Percentiles rank a stretch among this genome's conserved stretches.
These are phyloP conservation scores for Pleurotus sapidus DNA, from an alignment of 768 basidiomycete genomes.

Conservation along the genomic window DNA sequence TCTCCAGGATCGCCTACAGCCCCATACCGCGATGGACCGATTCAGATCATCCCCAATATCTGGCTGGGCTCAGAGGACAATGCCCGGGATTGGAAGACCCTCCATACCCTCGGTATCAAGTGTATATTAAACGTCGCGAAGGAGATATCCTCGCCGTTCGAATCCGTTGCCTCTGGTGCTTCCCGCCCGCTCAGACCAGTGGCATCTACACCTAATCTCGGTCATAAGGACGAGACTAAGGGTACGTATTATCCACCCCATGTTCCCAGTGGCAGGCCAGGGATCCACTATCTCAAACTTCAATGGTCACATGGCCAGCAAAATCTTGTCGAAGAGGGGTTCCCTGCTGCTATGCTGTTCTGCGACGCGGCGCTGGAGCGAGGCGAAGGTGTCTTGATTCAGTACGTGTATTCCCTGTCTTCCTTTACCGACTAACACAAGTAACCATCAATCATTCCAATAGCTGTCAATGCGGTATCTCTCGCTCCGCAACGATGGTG, in stretches of 20 bases:
- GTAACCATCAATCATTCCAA: slow-evolving; percentile 18
- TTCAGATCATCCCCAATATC: slow-evolving; percentile 80
- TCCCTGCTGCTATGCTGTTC: slow-evolving; percentile 78
- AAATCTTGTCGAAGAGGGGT: slow-evolving; percentile 78
- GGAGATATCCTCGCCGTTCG: slow-evolving; percentile 78
- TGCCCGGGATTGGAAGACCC: slow-evolving; percentile 74
- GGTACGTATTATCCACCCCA: slow-evolving; percentile 68
- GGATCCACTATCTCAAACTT: slow-evolving; percentile 85
- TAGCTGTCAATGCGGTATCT: slow-evolving; percentile 93
- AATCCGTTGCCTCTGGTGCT: slow-evolving; percentile 30
- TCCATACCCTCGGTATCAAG: slow-evolving; percentile 70
- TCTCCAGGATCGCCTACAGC: slow-evolving; percentile 46
- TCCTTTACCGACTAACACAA: slow-evolving; percentile 12
- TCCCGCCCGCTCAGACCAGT: slow-evolving; percentile 54
- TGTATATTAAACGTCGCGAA: slow-evolving; percentile 91
- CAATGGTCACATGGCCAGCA: slow-evolving; percentile 94
- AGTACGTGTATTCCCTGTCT: slow-evolving; percentile 50
- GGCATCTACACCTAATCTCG: slow-evolving; percentile 68
- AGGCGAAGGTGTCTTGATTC: slow-evolving; percentile 79
- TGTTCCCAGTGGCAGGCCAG: slow-evolving; percentile 65
- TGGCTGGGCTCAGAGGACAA: slow-evolving; percentile 95
- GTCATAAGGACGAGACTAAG: slow-evolving; percentile 28
- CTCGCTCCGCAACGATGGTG: slow-evolving; percentile 84
- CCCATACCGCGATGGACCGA: slow-evolving; percentile 79
- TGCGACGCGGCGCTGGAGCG: slow-evolving; percentile 74